These are phyloP conservation scores for Hysterium pulicare DNA, from an alignment of 2,329 filamentous ascomycete species.

Conservation along the genomic window DNA sequence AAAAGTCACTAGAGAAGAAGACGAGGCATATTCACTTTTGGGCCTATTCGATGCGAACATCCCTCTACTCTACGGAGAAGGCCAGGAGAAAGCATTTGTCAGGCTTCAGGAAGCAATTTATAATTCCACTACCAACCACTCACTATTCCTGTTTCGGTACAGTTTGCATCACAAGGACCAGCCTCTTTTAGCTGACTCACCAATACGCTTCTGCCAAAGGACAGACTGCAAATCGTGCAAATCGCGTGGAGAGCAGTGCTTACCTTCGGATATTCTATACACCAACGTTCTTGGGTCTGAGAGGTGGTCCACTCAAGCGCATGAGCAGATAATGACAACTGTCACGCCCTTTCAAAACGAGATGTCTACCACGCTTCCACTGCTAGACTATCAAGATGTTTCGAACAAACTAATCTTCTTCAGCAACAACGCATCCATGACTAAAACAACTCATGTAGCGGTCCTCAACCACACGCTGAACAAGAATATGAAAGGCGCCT, in stretches of 20 bases:
- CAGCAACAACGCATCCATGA: neutral
- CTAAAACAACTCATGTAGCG: conserved; percentile 4
- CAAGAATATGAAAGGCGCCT: conserved; percentile 3
- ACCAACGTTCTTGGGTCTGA: conserved; percentile 1
- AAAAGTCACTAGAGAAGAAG: conserved; percentile 2
- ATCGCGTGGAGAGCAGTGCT: neutral
- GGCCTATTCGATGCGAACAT: conserved; percentile 9
- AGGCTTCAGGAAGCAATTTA: conserved; percentile 11
- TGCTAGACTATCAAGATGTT: conserved; percentile 5
- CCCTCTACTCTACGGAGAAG: conserved; percentile 9
- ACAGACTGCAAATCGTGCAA: conserved; percentile 3
- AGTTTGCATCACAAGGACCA: conserved; percentile 3
- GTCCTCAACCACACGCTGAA: conserved; percentile 5
- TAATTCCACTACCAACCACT: conserved; percentile 9
- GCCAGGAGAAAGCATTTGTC: conserved; percentile 8
- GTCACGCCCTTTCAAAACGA: conserved; percentile 3
- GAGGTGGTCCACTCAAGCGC: conserved; percentile 5
- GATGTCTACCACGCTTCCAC: conserved; percentile 5
- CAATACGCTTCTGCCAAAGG: conserved; percentile 8
- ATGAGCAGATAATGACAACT: conserved; percentile 6
- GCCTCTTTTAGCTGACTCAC: conserved; percentile 7
- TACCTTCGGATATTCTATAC: conserved; percentile 3
- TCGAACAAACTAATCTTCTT: neutral
- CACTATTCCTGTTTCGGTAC: conserved; percentile 10
- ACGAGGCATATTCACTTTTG: conserved; percentile 6